Conservation (phyloP, 768 basidiomycete genomes). For the Xerocomus brunneocitrinus region DNA sequence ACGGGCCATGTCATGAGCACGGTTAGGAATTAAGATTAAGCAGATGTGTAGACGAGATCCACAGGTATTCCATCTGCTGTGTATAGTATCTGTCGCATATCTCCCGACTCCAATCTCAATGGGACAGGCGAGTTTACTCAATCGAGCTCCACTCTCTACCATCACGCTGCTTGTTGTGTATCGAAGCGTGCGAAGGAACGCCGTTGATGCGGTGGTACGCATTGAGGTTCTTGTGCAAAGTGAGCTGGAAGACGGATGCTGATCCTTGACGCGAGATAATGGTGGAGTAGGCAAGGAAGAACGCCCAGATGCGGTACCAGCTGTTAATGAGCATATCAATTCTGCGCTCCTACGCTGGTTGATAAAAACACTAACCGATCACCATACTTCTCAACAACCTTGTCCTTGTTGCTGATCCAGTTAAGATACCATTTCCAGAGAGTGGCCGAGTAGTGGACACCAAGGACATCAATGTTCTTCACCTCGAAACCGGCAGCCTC, state of each 20-base stretch:
- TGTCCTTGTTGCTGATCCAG: conserved; percentile 92
- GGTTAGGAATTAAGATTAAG: conserved; percentile 23
- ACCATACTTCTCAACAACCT: conserved; percentile 85
- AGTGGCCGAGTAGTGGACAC: conserved; percentile 95
- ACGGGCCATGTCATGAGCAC: background rate
- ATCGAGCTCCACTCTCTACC: conserved; percentile 24
- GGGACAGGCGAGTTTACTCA: conserved; percentile 11
- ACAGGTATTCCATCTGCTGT: conserved; percentile 10
- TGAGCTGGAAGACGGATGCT: conserved; percentile 94
- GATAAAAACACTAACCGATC: conserved; percentile 44
- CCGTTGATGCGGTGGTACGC: conserved; percentile 89
- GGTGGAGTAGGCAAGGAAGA: conserved; percentile 92
- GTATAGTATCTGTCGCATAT: conserved; percentile 1
- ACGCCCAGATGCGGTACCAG: conserved; percentile 95
- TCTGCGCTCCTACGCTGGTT: too few relatives aligned
- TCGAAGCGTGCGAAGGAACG: conserved; percentile 74
- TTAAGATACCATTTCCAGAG: conserved; percentile 93
- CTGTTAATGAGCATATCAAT: conserved; percentile 13
- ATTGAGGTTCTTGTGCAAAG: conserved; percentile 97
- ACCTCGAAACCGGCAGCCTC: conserved; percentile 94
- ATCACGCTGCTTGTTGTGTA: conserved; percentile 51
- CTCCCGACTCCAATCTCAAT: background rate
- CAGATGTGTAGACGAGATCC: conserved; percentile 15
- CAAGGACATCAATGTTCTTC: conserved; percentile 93
- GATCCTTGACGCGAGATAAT: conserved; percentile 86